Percentiles rank a stretch among this genome's conserved stretches.
These are phyloP conservation scores for Mortierella claussenii DNA, from an alignment of 192 early-diverging fungal species.

Conservation along the genomic window DNA sequence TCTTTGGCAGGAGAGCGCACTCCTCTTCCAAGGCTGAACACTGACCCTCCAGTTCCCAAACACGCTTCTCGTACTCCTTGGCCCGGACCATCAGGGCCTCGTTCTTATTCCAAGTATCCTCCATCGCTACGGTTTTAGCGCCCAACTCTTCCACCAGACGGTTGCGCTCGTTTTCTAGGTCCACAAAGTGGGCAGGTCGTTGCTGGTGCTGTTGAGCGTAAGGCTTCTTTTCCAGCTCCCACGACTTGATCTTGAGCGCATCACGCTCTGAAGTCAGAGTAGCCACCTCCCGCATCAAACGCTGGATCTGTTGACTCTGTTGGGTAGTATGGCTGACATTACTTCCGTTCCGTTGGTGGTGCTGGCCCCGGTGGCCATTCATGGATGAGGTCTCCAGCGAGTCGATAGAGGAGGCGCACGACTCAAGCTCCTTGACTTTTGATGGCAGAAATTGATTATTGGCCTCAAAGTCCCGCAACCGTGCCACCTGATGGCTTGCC, in stretches of 20 bases:
- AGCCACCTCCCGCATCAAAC: constrained; percentile 30
- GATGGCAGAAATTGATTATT: constrained; percentile 47
- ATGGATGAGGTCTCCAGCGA: constrained; percentile 35
- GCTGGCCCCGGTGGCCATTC: constrained; percentile 36
- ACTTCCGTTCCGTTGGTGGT: constrained; percentile 14
- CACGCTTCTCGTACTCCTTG: constrained; percentile 49
- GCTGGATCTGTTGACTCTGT: constrained; percentile 38
- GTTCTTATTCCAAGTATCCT: constrained; percentile 50
- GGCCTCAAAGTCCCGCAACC: constrained; percentile 40
- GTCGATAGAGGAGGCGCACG: constrained; percentile 39
- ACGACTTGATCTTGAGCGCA: constrained; percentile 40
- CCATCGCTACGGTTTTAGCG: constrained; percentile 45
- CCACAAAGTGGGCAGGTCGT: constrained; percentile 42
- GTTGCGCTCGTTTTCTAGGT: constrained; percentile 48
- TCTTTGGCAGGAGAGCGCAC: constrained; percentile 20
- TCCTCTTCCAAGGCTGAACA: constrained; percentile 38
- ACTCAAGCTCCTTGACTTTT: constrained; percentile 44
- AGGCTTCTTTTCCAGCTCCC: constrained; percentile 49
- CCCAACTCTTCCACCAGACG: constrained; percentile 43
- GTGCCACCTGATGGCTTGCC: constrained; percentile 31
- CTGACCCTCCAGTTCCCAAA: constrained; percentile 49
- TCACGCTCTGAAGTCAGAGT: constrained; percentile 34
- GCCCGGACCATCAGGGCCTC: constrained; percentile 45
- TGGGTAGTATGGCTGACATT: constrained; percentile 5
- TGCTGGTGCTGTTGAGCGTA: constrained; percentile 29